These are phyloP conservation scores for Phytophthora tentaculata DNA, from an alignment of 352 stramenopile genomes.

Conservation along the genomic window DNA sequence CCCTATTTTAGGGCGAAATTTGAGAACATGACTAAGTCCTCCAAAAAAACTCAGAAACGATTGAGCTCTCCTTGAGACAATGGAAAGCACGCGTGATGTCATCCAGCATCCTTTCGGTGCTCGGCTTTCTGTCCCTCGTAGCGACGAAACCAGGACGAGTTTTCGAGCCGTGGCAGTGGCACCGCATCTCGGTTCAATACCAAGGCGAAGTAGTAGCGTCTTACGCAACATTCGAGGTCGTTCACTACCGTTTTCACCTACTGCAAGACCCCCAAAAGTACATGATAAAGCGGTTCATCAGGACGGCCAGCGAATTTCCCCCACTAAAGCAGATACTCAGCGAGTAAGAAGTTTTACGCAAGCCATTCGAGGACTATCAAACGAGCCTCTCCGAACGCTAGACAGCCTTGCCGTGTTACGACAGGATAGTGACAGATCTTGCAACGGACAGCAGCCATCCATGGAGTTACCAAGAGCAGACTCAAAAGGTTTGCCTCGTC, in stretches of 20 bases:
- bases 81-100: constrained; percentile 7
- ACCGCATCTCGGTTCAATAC: constrained; percentile 9
- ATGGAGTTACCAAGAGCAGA: not conserved
- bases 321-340: constrained; percentile 1
- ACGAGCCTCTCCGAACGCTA: not conserved
- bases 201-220: constrained; percentile 26
- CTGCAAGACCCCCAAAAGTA: not conserved
- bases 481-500: constrained; percentile 12
- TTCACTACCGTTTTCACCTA: not conserved
- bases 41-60: constrained; percentile 3
- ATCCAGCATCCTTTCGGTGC: not conserved
- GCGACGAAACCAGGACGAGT: constrained; percentile 5
- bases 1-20: constrained; percentile 12
- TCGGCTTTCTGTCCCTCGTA: not conserved
- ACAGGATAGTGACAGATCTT: constrained; percentile 16
- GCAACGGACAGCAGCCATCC: not conserved
- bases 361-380: constrained; percentile 16
- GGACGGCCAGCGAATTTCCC: not conserved
- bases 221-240: constrained; percentile 27
- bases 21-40: constrained; percentile 2
- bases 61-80: not conserved
- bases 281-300: not conserved
- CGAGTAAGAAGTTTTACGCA: constrained; percentile 24
- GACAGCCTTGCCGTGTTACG: constrained; percentile 20
- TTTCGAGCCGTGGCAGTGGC: constrained; percentile 26